These are phyloP conservation scores for Lasiosphaeria miniovina DNA, from an alignment of 495 filamentous ascomycete species.

Conservation along the genomic window DNA sequence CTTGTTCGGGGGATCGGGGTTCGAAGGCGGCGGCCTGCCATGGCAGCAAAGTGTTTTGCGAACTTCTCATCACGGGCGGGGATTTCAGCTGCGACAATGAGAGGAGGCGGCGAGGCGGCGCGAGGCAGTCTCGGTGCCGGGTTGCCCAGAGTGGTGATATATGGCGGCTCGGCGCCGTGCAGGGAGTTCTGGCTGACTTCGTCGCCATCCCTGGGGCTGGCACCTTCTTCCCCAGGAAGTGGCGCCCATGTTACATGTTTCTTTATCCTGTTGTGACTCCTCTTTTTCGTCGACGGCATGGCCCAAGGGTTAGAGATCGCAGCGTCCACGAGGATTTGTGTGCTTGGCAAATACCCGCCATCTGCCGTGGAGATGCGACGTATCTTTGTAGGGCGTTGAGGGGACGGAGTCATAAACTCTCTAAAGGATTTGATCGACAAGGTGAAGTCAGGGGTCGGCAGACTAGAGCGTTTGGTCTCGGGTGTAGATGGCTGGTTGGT, in stretches of 20 bases:
- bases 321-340: conserved; percentile 25
- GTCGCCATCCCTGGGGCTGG: background rate
- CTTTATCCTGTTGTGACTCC: conserved; percentile 8
- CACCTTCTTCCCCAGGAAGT: conserved; percentile 20
- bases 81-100: conserved; percentile 9
- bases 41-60: conserved; percentile 35
- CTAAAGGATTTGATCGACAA: conserved; percentile 32
- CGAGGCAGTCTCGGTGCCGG: background rate
- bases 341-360: conserved; percentile 22
- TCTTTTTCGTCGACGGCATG: conserved; percentile 3
- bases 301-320: conserved; percentile 29
- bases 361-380: conserved; percentile 11
- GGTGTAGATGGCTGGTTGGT: conserved; percentile 25
- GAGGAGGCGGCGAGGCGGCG: conserved; percentile 28
- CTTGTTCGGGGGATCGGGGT: background rate
- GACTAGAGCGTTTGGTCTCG: conserved; percentile 19
- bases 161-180: background rate
- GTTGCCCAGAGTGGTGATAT: background rate
- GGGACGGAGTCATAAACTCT: conserved; percentile 30
- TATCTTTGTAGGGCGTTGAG: conserved; percentile 14
- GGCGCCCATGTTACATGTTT: conserved; percentile 33
- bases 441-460: conserved; percentile 32
- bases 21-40: conserved; percentile 20
- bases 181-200: background rate
- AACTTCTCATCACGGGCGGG: conserved; percentile 24